Evolutionary conservation across 2,329 filamentous ascomycete species (phyloP).

Genomic region (Hymenoscyphus scutula): DNA sequence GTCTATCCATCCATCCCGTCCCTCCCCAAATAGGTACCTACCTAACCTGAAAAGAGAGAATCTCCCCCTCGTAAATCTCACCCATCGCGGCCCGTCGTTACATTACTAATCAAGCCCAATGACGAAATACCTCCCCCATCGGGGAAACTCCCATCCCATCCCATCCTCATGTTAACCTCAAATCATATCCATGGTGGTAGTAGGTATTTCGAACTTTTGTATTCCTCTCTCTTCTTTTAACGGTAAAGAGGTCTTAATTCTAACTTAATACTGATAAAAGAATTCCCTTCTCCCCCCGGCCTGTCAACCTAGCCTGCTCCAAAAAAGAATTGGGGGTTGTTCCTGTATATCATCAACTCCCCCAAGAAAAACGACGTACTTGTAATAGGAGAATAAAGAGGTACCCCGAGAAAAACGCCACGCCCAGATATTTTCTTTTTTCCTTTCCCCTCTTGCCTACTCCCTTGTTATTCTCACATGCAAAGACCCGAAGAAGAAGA

Average conservation of each 20-base stretch:
- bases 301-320: neutral
- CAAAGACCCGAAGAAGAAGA: slow-evolving; percentile 7
- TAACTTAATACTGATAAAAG: slow-evolving; percentile 1
- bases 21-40: no score
- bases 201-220: neutral
- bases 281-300: no score
- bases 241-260: slow-evolving; percentile 9
- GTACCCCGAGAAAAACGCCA: neutral
- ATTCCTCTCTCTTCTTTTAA: slow-evolving; percentile 1
- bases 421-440: neutral
- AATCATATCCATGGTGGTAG: neutral
- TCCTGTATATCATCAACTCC: slow-evolving; percentile 11
- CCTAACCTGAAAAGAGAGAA: no score
- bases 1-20: no score
- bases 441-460: no score
- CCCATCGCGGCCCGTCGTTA: no score
- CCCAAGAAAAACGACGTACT: neutral
- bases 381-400: neutral
- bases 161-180: neutral
- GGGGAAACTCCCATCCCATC: no score
- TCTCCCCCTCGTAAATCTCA: no score
- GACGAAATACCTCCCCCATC: no score
- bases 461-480: slow-evolving; percentile 9
- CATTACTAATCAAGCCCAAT: no score
- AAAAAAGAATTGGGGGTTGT: neutral